Evolutionary conservation across 164 flowering plant genomes (phyloP).

Genomic region (Platanus orientalis): DNA sequence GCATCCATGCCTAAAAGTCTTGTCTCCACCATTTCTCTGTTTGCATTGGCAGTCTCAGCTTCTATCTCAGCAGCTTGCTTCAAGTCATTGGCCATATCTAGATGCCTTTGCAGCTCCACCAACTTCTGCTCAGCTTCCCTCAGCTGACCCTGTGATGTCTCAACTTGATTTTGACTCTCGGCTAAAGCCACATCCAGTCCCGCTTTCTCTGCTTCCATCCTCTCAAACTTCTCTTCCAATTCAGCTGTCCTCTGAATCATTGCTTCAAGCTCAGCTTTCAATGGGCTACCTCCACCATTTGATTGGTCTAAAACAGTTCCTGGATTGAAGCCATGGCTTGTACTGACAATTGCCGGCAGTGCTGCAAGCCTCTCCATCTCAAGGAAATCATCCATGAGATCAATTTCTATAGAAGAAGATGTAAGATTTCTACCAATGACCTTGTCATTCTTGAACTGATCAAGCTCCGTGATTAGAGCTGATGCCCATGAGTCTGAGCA

Average conservation of each 20-base stretch:
- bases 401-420: slow-evolving; percentile 16
- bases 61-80: slow-evolving; percentile 31
- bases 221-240: slow-evolving; percentile 39
- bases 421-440: slow-evolving; percentile 10
- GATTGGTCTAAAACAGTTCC: slow-evolving; percentile 22
- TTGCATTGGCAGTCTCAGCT: slow-evolving; percentile 13
- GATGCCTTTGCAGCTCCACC: slow-evolving; percentile 45
- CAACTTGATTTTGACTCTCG: slow-evolving; percentile 31
- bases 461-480: slow-evolving; percentile 17
- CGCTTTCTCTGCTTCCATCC: slow-evolving; percentile 41
- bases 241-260: slow-evolving; percentile 34
- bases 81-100: slow-evolving; percentile 35
- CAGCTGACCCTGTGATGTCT: slow-evolving; percentile 33
- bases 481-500: slow-evolving; percentile 22
- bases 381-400: slow-evolving; percentile 47
- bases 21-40: slow-evolving; percentile 32
- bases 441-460: slow-evolving; percentile 17
- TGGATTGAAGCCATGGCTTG: slow-evolving; percentile 17
- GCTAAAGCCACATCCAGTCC: slow-evolving; percentile 40
- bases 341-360: slow-evolving; percentile 37
- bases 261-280: slow-evolving; percentile 42
- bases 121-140: slow-evolving; percentile 43
- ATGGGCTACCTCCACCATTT: slow-evolving; percentile 20
- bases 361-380: slow-evolving; percentile 47
- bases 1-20: slow-evolving; percentile 41